Conservation (phyloP, 306 rosid genomes). For the Vigna mungo region DNA sequence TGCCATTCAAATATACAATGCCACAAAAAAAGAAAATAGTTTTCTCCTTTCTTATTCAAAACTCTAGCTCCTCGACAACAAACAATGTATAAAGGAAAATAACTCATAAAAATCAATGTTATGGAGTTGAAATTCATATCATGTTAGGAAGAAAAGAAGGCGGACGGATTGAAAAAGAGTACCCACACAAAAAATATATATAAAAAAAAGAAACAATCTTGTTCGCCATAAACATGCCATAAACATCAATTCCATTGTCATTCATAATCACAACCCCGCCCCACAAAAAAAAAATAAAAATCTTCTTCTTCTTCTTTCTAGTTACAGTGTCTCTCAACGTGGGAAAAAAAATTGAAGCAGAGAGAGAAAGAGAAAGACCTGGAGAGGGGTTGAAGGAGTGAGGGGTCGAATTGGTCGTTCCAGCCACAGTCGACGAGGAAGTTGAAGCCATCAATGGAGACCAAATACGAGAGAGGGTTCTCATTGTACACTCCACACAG, state of each 20-base stretch:
- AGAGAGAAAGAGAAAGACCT: slow-evolving; percentile 52
- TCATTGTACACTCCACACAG: slow-evolving; percentile 91
- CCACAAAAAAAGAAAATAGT: background rate
- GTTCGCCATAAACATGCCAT: background rate
- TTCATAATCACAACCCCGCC: background rate
- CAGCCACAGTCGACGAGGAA: slow-evolving; percentile 95
- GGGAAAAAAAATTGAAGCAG: background rate
- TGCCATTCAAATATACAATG: background rate
- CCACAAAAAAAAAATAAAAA: background rate
- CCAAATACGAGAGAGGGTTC: slow-evolving; percentile 89
- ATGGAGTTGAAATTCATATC: background rate
- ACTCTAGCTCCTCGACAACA: background rate
- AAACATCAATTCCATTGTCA: background rate
- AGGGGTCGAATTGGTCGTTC: slow-evolving; percentile 91
- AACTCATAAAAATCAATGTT: background rate
- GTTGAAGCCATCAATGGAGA: slow-evolving; percentile 89
- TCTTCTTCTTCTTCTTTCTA: background rate
- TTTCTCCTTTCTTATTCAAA: background rate
- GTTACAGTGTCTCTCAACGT: slow-evolving; percentile 4
- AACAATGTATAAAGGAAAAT: background rate
- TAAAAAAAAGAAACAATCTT: background rate
- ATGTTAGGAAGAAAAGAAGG: background rate
- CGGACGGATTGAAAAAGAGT: background rate
- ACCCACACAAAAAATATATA: slow-evolving; percentile 1
- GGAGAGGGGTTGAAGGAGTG: slow-evolving; percentile 89